Conservation (phyloP, 2,329 filamentous ascomycete genomes). For the Epichloe typhina region DNA sequence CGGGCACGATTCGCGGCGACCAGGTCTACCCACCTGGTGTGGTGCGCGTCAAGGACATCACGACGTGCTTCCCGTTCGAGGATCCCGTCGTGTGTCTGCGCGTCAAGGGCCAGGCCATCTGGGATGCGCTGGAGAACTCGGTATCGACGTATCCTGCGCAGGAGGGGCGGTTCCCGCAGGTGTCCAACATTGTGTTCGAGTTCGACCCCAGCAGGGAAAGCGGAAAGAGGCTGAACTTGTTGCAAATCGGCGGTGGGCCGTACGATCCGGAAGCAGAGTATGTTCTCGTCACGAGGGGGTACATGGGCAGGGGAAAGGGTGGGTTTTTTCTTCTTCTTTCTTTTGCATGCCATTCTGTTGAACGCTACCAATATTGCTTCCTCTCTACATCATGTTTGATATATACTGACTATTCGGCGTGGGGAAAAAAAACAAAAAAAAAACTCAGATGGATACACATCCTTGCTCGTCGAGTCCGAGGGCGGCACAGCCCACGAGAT, state of each 20-base stretch:
- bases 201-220: slow-evolving; percentile 52
- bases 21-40: slow-evolving; percentile 77
- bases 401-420: background rate
- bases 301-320: slow-evolving; percentile 75
- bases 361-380: background rate
- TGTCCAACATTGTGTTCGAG: slow-evolving; percentile 67
- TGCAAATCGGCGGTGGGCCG: slow-evolving; percentile 45
- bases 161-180: slow-evolving; percentile 74
- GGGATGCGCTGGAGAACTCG: slow-evolving; percentile 73
- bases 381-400: background rate
- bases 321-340: background rate
- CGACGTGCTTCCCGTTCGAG: slow-evolving; percentile 85
- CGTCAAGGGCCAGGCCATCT: slow-evolving; percentile 57
- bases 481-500: slow-evolving; percentile 67
- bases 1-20: slow-evolving; percentile 76
- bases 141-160: slow-evolving; percentile 70
- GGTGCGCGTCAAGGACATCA: slow-evolving; percentile 66
- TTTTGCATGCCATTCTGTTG: background rate
- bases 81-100: slow-evolving; percentile 73
- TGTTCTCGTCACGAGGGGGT: slow-evolving; percentile 65
- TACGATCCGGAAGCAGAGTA: slow-evolving; percentile 54
- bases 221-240: slow-evolving; percentile 49
- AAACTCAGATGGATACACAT: slow-evolving; percentile 56
- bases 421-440: background rate
- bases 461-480: slow-evolving; percentile 60